These are phyloP conservation scores for Colletotrichum endophyticum DNA, from an alignment of 2,329 filamentous ascomycete species.

Conservation along the genomic window DNA sequence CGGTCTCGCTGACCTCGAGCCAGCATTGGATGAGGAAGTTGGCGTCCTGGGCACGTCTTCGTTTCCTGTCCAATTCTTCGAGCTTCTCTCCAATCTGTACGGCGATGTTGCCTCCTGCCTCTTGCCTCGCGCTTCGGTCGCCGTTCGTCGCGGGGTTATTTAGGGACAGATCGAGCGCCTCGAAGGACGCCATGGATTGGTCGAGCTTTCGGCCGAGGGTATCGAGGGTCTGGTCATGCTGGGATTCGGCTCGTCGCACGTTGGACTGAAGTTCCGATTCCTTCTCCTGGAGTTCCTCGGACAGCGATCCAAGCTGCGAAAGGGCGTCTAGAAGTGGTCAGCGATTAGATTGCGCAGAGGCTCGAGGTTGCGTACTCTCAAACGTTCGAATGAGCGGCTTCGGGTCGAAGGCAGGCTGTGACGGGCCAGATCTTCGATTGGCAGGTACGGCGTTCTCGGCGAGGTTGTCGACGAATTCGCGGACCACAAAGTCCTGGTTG, in stretches of 20 bases:
- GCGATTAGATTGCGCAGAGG: neutral
- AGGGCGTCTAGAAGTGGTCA: slow-evolving; percentile 58
- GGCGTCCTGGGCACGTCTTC: slow-evolving; percentile 87
- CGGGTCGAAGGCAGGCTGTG: slow-evolving; percentile 78
- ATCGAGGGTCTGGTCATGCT: slow-evolving; percentile 90
- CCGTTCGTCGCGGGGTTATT: slow-evolving; percentile 55
- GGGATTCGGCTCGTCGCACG: slow-evolving; percentile 87
- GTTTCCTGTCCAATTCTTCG: slow-evolving; percentile 92
- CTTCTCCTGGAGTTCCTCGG: slow-evolving; percentile 84
- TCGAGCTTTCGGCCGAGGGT: slow-evolving; percentile 89
- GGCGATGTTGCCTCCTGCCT: slow-evolving; percentile 81
- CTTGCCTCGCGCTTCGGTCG: slow-evolving; percentile 52
- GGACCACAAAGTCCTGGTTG: slow-evolving; percentile 93
- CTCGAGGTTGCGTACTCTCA: slow-evolving; percentile 61
- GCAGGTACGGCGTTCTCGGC: slow-evolving; percentile 83
- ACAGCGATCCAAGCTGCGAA: slow-evolving; percentile 71
- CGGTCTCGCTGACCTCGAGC: slow-evolving; percentile 91
- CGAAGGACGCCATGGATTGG: slow-evolving; percentile 89
- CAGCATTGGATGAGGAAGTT: slow-evolving; percentile 97
- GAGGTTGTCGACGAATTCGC: slow-evolving; percentile 94
- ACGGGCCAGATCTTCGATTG: slow-evolving; percentile 77
- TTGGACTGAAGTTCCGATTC: slow-evolving; percentile 92
- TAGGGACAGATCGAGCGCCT: slow-evolving; percentile 83
- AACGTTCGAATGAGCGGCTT: slow-evolving; percentile 97
- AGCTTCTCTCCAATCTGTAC: slow-evolving; percentile 94